phyloP scores from a whole-genome alignment of 331 rosid species.

The Acacia concinna region DNA sequence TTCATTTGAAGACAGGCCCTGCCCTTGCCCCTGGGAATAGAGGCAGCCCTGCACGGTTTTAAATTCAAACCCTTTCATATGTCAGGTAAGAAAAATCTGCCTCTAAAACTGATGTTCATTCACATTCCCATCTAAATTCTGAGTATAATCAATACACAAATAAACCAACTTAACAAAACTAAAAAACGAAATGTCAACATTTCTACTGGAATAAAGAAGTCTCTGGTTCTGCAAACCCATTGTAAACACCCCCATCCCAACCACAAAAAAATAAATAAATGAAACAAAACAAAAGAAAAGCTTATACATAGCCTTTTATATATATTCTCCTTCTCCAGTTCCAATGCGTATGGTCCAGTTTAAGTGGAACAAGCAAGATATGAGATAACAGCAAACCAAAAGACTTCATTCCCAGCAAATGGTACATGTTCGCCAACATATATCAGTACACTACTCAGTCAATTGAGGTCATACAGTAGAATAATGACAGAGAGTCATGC shows the following conservation, averaged over 20 bases:
- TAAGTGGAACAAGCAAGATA: neutral
- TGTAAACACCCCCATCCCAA: neutral
- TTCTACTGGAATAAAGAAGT: neutral
- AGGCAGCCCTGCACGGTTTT: conserved; percentile 65
- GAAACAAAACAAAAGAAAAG: neutral
- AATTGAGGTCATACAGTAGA: neutral
- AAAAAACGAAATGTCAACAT: neutral
- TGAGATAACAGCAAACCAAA: neutral
- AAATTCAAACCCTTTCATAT: conserved; percentile 14
- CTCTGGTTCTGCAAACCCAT: neutral
- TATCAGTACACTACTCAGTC: neutral
- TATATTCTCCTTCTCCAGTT: neutral
- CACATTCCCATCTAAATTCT: neutral
- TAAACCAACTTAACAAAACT: conserved; percentile 23
- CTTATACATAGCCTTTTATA: neutral
- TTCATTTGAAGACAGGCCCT: conserved; percentile 65
- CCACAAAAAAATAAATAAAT: too few species aligned
- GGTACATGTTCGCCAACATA: neutral
- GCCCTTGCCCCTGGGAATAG: conserved; percentile 60
- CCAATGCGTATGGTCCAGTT: neutral
- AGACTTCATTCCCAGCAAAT: too few species aligned
- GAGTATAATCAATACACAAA: neutral
- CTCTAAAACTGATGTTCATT: neutral
- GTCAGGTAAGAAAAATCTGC: conserved; percentile 4
- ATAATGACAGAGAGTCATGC: neutral